Evolutionary conservation across 176 grass and related monocot genomes (phyloP), one percentile per base, ranked within the genome.

Genomic region (Hordeum marinum): DNA sequence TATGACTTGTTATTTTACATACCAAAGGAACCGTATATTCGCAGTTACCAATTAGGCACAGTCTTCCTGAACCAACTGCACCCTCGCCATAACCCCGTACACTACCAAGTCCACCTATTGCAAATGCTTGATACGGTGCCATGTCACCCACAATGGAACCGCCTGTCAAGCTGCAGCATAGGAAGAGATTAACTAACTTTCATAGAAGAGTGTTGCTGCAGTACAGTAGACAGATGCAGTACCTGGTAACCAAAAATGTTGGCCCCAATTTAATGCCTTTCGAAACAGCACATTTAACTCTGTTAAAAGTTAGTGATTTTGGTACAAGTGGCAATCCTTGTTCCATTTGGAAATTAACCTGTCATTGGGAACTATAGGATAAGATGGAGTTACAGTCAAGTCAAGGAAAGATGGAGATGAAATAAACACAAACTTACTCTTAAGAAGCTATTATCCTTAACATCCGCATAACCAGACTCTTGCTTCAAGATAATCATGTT

Each of bases 401-500:
- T 32, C 41, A 48, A 57, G 39, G 61, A 60, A 36, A 87, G 8
- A 83, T 52, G 61, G n/a, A 58, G 17, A 80, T 27, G 75, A 64
- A 68, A 24, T 29, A 78, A 23, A 40, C 26, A 42, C 20, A 55
- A 45, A 88, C 88, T 91, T 91, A 99, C 96, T 89, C 82, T 99
- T 80, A 91, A 89, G 68, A 96, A 99, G 24, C 87, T 92, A 78
- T 92, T 80, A 50, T 95, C 96, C 67, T 89, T 89, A 29, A 83
- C 89, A 91, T 79, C 68, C 61, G 93, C 86, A 62, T 94, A 99
- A 76, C 94, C 78, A 63, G 93, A 94, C 72, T 99, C 93, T 92
- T 99, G 96, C 74, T 96, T 99, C 91, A 99, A 88, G 45, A 99
- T 87, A 75, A 99, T 89, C 93, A 99, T 99, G 74, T 99, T 99